phyloP scores from a whole-genome alignment of 2,329 filamentous ascomycete genomes.

The Rhytidhysteron rufulum region DNA sequence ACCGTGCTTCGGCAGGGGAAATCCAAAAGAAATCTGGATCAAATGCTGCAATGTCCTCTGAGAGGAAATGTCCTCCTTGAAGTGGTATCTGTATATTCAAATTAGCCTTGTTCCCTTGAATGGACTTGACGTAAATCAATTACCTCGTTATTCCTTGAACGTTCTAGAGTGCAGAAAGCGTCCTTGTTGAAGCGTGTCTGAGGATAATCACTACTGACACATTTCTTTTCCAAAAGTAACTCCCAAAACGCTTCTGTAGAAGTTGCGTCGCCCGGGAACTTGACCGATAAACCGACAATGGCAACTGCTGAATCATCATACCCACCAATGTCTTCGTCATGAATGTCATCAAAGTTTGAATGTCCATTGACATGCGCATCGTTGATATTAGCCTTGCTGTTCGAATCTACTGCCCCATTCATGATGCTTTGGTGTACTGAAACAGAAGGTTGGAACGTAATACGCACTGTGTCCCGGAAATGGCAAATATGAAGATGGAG shows the following conservation, averaged over 20 bases:
- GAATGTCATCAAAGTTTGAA: not conserved
- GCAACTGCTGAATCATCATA: conserved; percentile 7
- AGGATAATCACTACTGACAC: conserved; percentile 16
- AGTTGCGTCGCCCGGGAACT: conserved; percentile 7
- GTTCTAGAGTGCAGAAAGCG: not conserved
- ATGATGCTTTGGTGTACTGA: not conserved
- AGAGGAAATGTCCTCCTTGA: conserved; percentile 17
- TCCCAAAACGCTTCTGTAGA: conserved; percentile 9
- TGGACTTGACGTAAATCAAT: not conserved
- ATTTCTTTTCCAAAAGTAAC: conserved; percentile 18
- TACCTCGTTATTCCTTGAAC: not conserved
- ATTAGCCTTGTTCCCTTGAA: not conserved
- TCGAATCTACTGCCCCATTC: not conserved
- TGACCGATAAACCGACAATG: conserved; percentile 10
- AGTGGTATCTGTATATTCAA: conserved; percentile 2
- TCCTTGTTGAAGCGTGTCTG: not conserved
- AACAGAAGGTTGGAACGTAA: not conserved
- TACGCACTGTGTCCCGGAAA: too few relatives aligned
- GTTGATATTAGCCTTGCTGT: not conserved
- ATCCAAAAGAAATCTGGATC: conserved; percentile 22
- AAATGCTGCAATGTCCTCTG: conserved; percentile 15
- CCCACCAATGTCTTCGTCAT: not conserved
- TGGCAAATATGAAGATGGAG: too few relatives aligned
- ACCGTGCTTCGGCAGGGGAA: conserved; percentile 13
- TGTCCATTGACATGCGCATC: not conserved